Evolutionary conservation across 1,284 basidiomycete genomes (phyloP).

Genomic region (Malassezia restricta): DNA sequence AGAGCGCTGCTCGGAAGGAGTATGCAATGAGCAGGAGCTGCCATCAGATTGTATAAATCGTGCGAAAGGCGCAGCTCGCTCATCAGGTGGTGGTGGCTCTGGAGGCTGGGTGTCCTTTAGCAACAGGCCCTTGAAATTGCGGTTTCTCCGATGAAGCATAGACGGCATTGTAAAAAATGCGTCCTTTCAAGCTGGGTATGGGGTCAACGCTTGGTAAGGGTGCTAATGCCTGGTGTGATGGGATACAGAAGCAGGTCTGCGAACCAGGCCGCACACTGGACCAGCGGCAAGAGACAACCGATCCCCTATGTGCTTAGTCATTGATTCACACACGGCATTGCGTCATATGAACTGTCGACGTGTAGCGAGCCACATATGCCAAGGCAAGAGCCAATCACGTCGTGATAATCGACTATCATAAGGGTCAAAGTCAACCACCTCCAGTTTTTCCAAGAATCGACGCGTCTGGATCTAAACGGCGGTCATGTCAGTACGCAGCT

Average conservation of each 20-base stretch:
- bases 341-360: slow-evolving; percentile 46
- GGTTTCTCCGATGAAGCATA: slow-evolving; percentile 29
- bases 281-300: too few species aligned
- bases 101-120: slow-evolving; percentile 14
- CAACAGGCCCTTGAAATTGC: slow-evolving; percentile 44
- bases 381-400: slow-evolving; percentile 74
- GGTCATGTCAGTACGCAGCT: background rate
- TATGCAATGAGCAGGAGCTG: background rate
- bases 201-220: too few species aligned
- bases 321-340: background rate
- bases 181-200: too few species aligned
- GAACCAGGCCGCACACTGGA: too few species aligned
- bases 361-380: slow-evolving; percentile 65
- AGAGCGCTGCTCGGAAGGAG: background rate
- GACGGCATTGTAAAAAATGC: background rate
- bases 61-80: slow-evolving; percentile 1
- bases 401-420: slow-evolving; percentile 61
- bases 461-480: slow-evolving; percentile 58
- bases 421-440: slow-evolving; percentile 68
- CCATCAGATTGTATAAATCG: background rate
- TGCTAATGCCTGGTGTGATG: too few species aligned
- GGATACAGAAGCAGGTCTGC: too few species aligned
- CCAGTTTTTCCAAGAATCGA: slow-evolving; percentile 62
- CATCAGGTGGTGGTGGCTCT: background rate
- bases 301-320: background rate